Base-by-base conservation (phyloP, 1,284 basidiomycete genomes). In the Blastosporella zonata region DNA sequence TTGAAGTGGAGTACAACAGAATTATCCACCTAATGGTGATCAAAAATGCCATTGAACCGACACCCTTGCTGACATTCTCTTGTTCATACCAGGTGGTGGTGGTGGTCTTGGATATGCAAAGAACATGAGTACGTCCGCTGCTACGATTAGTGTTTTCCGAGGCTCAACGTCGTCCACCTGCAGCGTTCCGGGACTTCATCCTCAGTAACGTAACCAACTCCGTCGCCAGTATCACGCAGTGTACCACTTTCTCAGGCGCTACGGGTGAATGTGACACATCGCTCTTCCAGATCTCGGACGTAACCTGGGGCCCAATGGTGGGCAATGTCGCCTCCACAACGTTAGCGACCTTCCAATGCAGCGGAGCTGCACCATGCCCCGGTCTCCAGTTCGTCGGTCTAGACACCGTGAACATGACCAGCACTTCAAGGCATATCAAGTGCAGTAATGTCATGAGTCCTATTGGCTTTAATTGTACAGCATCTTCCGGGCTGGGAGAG, bases 221-320 rank as follows among this genome's bases (percentile, higher is more conserved):
- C 25, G 56, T 60, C 2, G 64, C 66, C 3, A 50, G 54, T 37
- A 62, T 68, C 22, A 65, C 64, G 0, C 67, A 68, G 43, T 68
- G 67, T 53, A 69, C 64, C 12, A 59, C 63, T 7, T 69, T 62
- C 49, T 55, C 55, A 13, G 66, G 65, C 12, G 62, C 62, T 6
- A 64, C 62, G 6, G 66, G 59, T 3, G 57, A 55, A 15, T 69
- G 67, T 52, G 64, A 67, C 50, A 67, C 65, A 1, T 67, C 63
- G 3, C 55, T 56, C 13, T 63, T 69, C 54, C 62, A 66, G 48
- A 59, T 69, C 33, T 64, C 62, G 12, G 59, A 68, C 51, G 55
- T 68, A n/a, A 63, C 62, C 8, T 68, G 65, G 66, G 62, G 56
- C 6, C 60, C 57, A 3, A 58, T 62, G 49, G 53, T 52, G 1